phyloP scores from a whole-genome alignment of 139 green algal species.

The Pseudopediastrum boryanum region DNA sequence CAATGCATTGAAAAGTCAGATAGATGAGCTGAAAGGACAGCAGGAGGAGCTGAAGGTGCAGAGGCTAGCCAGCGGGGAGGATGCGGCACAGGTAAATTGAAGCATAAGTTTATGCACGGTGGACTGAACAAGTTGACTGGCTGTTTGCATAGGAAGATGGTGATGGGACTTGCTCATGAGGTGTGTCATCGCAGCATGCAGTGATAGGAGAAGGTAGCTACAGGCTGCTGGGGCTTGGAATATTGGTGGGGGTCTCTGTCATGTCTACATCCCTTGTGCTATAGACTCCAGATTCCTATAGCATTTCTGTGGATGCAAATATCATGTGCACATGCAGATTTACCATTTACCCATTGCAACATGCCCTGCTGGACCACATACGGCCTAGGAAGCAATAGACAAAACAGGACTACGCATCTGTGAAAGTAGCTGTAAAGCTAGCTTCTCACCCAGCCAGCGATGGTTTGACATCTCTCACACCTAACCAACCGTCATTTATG shows the following conservation, averaged over 20 bases:
- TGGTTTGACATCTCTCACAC: neutral
- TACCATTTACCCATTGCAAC: no score
- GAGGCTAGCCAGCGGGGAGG: slow-evolving; percentile 23
- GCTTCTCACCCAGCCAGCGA: no score
- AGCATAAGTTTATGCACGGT: neutral
- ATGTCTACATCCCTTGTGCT: no score
- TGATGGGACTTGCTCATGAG: neutral
- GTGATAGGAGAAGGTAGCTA: neutral
- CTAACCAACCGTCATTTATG: neutral
- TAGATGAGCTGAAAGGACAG: slow-evolving; percentile 43
- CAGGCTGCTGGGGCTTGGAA: neutral
- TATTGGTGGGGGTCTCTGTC: neutral
- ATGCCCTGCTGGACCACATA: no score
- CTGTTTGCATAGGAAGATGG: neutral
- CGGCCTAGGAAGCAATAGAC: no score
- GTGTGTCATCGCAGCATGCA: neutral
- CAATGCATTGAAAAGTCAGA: slow-evolving; percentile 41
- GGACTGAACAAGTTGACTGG: neutral
- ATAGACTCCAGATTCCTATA: no score
- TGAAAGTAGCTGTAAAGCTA: no score
- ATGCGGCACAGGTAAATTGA: slow-evolving; percentile 42
- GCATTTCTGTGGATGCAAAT: no score
- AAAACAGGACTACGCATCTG: no score
- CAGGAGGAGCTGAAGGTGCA: slow-evolving; percentile 38
- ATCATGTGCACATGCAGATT: no score